Percentiles rank a stretch among this genome's conserved stretches.
phyloP scores from a whole-genome alignment of 345 rosid species.

The Trapa bicornis region DNA sequence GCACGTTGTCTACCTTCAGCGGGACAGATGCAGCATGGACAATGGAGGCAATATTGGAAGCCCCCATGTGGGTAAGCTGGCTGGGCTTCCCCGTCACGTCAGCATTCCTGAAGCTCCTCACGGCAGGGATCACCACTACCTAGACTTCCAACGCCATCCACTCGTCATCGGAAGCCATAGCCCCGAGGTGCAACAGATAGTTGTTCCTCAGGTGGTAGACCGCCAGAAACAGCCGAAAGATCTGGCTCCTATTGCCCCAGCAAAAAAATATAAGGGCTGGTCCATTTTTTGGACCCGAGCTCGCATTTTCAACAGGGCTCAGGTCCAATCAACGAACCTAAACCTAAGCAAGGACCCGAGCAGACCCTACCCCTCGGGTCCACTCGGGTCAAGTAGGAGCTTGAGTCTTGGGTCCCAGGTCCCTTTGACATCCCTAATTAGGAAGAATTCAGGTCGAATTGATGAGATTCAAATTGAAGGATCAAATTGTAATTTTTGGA shows the following conservation, averaged over 20 bases:
- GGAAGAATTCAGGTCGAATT: too few species aligned
- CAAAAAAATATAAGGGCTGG: background rate
- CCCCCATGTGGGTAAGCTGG: constrained; percentile 60
- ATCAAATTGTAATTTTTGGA: too few species aligned
- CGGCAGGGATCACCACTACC: constrained; percentile 57
- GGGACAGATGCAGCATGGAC: constrained; percentile 72
- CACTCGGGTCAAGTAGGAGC: too few species aligned
- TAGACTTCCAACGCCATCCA: constrained; percentile 38
- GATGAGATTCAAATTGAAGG: too few species aligned
- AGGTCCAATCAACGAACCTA: too few species aligned
- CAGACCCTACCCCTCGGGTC: too few species aligned
- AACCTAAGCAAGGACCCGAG: too few species aligned
- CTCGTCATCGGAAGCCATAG: constrained; percentile 72
- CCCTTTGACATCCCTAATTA: too few species aligned
- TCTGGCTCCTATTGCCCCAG: constrained; percentile 57
- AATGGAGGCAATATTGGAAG: constrained; percentile 53
- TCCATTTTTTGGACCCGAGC: too few species aligned
- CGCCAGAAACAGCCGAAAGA: constrained; percentile 73
- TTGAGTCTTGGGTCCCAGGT: too few species aligned
- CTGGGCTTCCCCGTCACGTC: constrained; percentile 74
- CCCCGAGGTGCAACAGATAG: constrained; percentile 68
- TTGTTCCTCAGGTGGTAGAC: constrained; percentile 92
- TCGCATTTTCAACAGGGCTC: too few species aligned
- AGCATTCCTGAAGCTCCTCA: constrained; percentile 69
- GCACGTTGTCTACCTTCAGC: constrained; percentile 55